Evolutionary conservation across 805 yeast genomes (phyloP).

Genomic region (Saccharomycopsis sp.): DNA sequence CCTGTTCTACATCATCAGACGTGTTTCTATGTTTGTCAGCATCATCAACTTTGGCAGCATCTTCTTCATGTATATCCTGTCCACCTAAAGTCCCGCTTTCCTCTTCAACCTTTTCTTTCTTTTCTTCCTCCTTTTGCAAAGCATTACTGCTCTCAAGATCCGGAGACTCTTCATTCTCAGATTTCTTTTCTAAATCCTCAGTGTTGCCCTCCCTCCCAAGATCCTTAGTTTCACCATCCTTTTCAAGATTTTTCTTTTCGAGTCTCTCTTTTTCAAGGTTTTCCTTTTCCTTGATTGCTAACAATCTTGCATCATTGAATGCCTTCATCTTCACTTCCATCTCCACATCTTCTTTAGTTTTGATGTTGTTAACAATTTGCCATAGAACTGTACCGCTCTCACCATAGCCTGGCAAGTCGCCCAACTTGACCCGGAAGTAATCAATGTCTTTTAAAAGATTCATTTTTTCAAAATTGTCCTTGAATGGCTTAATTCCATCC

Average conservation of each 20-base stretch:
- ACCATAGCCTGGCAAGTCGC: constrained; percentile 50
- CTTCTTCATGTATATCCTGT: too few relatives aligned
- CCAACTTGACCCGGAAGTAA: constrained; percentile 52
- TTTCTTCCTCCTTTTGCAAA: neutral
- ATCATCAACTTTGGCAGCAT: too few relatives aligned
- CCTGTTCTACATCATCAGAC: too few relatives aligned
- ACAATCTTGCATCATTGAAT: neutral
- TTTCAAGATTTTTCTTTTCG: neutral
- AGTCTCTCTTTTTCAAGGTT: neutral
- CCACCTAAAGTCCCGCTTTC: too few relatives aligned
- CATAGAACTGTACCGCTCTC: constrained; percentile 54
- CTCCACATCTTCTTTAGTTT: constrained; percentile 19
- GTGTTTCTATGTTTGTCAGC: too few relatives aligned
- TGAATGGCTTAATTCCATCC: constrained; percentile 31
- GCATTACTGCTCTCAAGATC: neutral
- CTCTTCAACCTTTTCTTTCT: neutral
- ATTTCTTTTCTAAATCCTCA: too few relatives aligned
- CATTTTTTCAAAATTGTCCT: constrained; percentile 45
- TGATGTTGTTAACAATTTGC: constrained; percentile 47
- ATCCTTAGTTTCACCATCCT: neutral
- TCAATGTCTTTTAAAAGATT: constrained; percentile 51
- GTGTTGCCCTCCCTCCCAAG: too few relatives aligned
- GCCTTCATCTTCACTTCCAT: constrained; percentile 12
- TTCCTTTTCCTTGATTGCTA: neutral
- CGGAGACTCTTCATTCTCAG: too few relatives aligned